Base-by-base conservation (phyloP, 768 basidiomycete genomes). In the Butyriboletus loyo region DNA sequence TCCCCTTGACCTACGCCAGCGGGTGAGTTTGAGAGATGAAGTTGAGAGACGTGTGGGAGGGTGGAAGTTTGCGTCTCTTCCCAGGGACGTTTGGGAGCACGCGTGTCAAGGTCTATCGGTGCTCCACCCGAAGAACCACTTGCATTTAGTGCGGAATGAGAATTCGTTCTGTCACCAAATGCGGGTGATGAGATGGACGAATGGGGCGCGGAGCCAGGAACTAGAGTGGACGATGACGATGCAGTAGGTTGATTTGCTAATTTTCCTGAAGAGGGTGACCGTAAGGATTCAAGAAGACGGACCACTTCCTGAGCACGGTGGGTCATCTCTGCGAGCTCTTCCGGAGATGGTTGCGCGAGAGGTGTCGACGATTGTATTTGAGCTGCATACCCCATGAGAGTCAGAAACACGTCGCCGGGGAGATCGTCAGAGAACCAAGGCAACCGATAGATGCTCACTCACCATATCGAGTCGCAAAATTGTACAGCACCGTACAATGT, bases 41-140 rank as follows among this genome's bases (percentile, higher is more conserved):
- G 59, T 27, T 63, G 63, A 8, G 64, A 61, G 38, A 59, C 56
- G 13, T 68, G 62, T 14, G 57, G 60, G n/a, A 56, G 55, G 35
- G 52, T 40, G 7, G 64, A 51, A 2, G 34, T 17, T 21, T 66
- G 66, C 13, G 66, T 67, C 55, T 89, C 88, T 67, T 89, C 88
- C 88, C 89, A 90, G 46, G 88, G 87, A 49, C 88, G 69, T 63
- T 89, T 91, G 17, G 86, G 87, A 4, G 84, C 78, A 24, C 88
- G 79, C 19, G 64, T 46, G 48, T 68, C 67, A 7, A 66, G 56
- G 44, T 68, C 67, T 41, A 61, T 66, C 27, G 65, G 40, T 37
- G 54, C 22, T 19, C 59, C 54, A 30, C 55, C 46, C n/a, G 55
- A 63, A 21, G 65, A 41, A n/a, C 66, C 61, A 39, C 56, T 47